Conservation (phyloP, 192 early-diverging fungal species). For the Backusella parvicylindrica region DNA sequence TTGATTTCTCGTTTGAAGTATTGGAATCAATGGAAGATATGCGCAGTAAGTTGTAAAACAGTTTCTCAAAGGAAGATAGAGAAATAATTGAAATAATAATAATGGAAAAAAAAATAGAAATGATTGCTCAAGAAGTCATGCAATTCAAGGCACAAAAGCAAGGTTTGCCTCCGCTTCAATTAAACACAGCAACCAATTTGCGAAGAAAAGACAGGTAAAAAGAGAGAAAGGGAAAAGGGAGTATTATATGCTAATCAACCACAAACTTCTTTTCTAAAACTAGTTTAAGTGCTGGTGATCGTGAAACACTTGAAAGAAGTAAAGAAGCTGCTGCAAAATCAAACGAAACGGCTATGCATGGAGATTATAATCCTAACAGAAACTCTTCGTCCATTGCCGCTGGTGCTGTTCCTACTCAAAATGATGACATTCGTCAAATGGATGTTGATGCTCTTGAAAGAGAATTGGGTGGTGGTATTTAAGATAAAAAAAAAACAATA, state of each 20-base stretch:
- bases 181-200: conserved; percentile 33
- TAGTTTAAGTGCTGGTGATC: conserved; percentile 48
- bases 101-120: too few relatives aligned
- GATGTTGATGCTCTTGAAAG: conserved; percentile 53
- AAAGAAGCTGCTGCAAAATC: conserved; percentile 18
- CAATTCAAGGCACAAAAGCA: conserved; percentile 72
- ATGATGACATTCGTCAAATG: conserved; percentile 39
- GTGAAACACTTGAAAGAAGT: conserved; percentile 38
- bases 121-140: conserved; percentile 81
- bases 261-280: neutral
- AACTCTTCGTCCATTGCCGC: conserved; percentile 41
- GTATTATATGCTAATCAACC: neutral
- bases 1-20: conserved; percentile 82
- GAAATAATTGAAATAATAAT: too few relatives aligned
- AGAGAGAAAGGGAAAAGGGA: neutral
- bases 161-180: conserved; percentile 34
- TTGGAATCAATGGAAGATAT: conserved; percentile 74
- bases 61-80: neutral
- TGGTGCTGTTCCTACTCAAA: conserved; percentile 36
- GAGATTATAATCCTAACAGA: conserved; percentile 35
- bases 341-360: conserved; percentile 21
- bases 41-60: conserved; percentile 49
- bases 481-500: neutral
- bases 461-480: conserved; percentile 42
- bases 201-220: conserved; percentile 39